Evolutionary conservation across 345 rosid species (phyloP).

Genomic region (Acer campestre): DNA sequence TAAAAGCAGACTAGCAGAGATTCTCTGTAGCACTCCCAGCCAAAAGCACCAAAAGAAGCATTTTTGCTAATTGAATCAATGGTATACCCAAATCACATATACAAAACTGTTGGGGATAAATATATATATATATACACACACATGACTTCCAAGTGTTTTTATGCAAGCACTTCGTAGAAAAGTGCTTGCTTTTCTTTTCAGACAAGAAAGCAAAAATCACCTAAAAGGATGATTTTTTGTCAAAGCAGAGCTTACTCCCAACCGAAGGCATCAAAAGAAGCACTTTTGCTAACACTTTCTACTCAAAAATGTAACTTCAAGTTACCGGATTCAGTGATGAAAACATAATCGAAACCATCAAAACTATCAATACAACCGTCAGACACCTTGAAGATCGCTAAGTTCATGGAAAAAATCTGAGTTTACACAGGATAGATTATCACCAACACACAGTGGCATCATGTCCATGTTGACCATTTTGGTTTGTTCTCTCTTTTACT

Average conservation of each 20-base stretch:
- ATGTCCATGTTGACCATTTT: conserved; percentile 9
- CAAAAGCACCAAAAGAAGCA: neutral
- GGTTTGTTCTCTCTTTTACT: conserved; percentile 16
- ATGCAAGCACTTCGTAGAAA: too few species aligned
- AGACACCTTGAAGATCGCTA: conserved; percentile 45
- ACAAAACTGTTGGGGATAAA: too few species aligned
- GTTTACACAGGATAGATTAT: conserved; percentile 17
- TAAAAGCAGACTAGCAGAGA: neutral
- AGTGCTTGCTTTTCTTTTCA: too few species aligned
- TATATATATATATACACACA: too few species aligned
- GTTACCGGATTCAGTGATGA: conserved; percentile 45
- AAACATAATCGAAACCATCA: conserved; percentile 27
- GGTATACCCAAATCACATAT: too few species aligned
- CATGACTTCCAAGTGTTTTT: too few species aligned
- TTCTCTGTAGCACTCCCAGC: neutral
- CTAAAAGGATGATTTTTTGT: neutral
- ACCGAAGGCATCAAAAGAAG: neutral
- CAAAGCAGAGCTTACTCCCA: neutral
- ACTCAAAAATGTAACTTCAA: neutral
- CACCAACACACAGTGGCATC: conserved; percentile 12
- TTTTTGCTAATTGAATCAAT: neutral
- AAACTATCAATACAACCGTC: conserved; percentile 40
- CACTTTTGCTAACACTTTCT: neutral
- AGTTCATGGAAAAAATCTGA: conserved; percentile 40
- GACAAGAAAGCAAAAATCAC: too few species aligned